phyloP scores from a whole-genome alignment of 2,329 filamentous ascomycete species.

The Aureobasidium sp. region DNA sequence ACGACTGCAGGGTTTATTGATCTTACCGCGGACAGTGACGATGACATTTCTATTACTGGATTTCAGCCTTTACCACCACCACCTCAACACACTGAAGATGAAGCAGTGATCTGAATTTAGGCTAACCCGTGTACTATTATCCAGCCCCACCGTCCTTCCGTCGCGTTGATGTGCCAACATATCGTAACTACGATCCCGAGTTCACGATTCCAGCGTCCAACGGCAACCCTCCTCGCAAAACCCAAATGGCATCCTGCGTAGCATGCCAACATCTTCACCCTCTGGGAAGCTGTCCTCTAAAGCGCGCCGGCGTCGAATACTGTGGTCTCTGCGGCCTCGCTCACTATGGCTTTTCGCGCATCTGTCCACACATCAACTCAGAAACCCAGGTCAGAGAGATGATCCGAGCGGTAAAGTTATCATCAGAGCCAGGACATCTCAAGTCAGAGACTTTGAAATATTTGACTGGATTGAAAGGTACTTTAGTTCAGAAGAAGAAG shows the following conservation, averaged over 20 bases:
- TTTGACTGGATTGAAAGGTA: constrained; percentile 49
- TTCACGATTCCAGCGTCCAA: constrained; percentile 13
- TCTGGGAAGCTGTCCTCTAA: constrained; percentile 54
- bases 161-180: constrained; percentile 18
- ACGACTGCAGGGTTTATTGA: background rate
- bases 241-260: constrained; percentile 37
- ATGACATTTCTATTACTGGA: background rate
- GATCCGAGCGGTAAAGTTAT: constrained; percentile 55
- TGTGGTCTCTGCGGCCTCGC: constrained; percentile 60
- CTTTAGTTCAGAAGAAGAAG: constrained; percentile 49
- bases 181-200: constrained; percentile 14
- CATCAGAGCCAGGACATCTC: constrained; percentile 48
- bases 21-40: constrained; percentile 14
- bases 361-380: constrained; percentile 56
- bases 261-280: constrained; percentile 51
- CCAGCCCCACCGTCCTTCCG: constrained; percentile 18
- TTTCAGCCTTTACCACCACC: background rate
- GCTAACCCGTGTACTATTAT: constrained; percentile 9
- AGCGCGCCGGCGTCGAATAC: constrained; percentile 51
- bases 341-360: constrained; percentile 50
- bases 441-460: constrained; percentile 51
- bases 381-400: constrained; percentile 58
- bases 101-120: background rate
- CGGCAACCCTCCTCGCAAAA: background rate
- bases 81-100: background rate